Evolutionary conservation across 768 basidiomycete species (phyloP), one percentile per base, ranked within the genome.

Genomic region (Boletus edulis): DNA sequence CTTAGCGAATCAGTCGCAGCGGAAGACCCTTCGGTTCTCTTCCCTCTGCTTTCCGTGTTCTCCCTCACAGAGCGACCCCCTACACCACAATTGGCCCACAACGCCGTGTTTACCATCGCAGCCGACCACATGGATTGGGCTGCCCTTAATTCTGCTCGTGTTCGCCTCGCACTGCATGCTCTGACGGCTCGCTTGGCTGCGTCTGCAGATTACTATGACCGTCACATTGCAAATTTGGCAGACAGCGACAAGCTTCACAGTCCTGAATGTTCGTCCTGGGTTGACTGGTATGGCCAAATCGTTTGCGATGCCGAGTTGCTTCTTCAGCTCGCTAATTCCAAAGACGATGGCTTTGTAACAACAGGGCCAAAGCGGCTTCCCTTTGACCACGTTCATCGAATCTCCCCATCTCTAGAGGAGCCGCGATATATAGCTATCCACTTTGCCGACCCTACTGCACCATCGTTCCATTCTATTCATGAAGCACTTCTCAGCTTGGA

Each of bases 141-240:
- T 14, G 57, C 76, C 2, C 62, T 84, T 14, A 78, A 81, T 27
- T 75, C 81, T 1, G 81, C 93, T 13, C 78, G 91, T 58, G 80
- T 88, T 70, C 83, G 84, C 44, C 78, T 98, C 24, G 87, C 84
- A 0, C 75, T 95, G 50, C 91, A 95, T 60, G 81, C 86, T 3
- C 80, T 87, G 8, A 83, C 84, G 0, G 93, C 95, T 0, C 87
- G 84, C 63, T 80, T 98, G 27, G 85, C 92, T 55, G 94, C 94
- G 0, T 89, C 87, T 65, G 92, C 88, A 66, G 80, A 87, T 49
- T 84, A 85, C 66, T 95, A 93, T 62, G 67, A 60, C 61, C 68
- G 47, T 67, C 75, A 60, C 65, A 72, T 50, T 66, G 73, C 59
- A 47, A 55, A 45, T 61, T 62, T 51, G 56, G 15, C 52, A 11